Evolutionary conservation across 129 eudicot species (phyloP), one percentile per base, ranked within the genome.

Genomic region (Saposhnikovia divaricata): DNA sequence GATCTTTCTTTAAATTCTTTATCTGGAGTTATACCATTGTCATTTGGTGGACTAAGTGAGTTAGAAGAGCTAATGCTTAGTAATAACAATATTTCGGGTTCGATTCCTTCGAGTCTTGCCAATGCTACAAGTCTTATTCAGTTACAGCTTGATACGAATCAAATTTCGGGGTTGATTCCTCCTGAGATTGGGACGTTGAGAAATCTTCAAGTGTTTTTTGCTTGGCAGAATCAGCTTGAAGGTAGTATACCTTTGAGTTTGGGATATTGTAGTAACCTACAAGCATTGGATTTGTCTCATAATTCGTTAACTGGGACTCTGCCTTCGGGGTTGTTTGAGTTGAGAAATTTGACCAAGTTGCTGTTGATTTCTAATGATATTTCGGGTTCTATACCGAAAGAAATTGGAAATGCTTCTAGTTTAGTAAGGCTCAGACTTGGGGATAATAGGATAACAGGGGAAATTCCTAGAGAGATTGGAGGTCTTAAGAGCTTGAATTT

Each of bases 1-100:
- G 98, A 91, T 59, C 78, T 93, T 42, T 91, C 98, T 0, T 91
- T 88, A 42, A 93, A 93, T 74, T 86, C 81, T 31, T 80, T 93
- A 31, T 84, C 91, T 2, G 98, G 98, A 44, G 83, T 90, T 0
- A 59, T 78, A 63, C 81, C 81, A 18, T n/a, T 40, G 74, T 78
- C 81, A 57, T 78, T 78, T 63, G 74, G 81, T 10, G 69, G 69
- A 25, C 55, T 78, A 1, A 31, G 46, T 37, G 46, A 40, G 81
- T 70, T 78, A 12, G 55, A 78, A 16, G 74, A 61, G 43, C 47
- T 78, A 12, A 78, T 78, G 74, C 42, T 78, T 39, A 78, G 81
- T 40, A 78, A 61, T 65, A 78, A 78, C 31, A 78, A 78, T 18
- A n/a, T 78, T 31, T 59, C 74, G 28, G 81, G 74, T 59, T 78